A percentile compares a stretch with the other conserved stretches of the same genome.
phyloP scores from a whole-genome alignment of 371 early-diverging fungal species.

The Funneliformis caledonium region DNA sequence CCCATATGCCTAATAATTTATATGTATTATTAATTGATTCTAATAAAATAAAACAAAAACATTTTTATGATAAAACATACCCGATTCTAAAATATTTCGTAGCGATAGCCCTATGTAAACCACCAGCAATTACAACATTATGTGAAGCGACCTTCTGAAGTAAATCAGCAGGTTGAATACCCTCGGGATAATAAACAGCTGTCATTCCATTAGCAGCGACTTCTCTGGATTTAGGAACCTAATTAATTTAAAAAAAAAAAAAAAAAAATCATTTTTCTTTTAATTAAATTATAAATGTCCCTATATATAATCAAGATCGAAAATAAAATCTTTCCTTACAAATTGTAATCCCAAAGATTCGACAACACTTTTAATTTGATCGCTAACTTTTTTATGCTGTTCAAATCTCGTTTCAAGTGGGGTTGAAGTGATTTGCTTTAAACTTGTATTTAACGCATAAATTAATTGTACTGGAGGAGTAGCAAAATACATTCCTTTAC shows the following conservation, averaged over 20 bases:
- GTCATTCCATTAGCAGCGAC: conserved; percentile 92
- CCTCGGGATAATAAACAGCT: conserved; percentile 92
- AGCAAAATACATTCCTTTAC: conserved; percentile 93
- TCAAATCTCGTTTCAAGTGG: conserved; percentile 62
- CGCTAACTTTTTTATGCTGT: conserved; percentile 69
- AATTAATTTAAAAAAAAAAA: conserved; percentile 53
- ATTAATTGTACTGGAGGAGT: conserved; percentile 97
- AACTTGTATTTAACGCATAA: conserved; percentile 84
- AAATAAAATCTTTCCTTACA: conserved; percentile 46
- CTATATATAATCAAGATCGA: neutral
- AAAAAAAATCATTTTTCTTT: conserved; percentile 2
- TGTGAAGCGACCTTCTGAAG: conserved; percentile 74
- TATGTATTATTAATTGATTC: neutral
- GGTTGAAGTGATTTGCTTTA: conserved; percentile 75
- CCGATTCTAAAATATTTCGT: conserved; percentile 94
- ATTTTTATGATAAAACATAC: conserved; percentile 49
- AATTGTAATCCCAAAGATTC: conserved; percentile 77
- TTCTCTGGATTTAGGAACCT: conserved; percentile 63
- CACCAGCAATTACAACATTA: conserved; percentile 94
- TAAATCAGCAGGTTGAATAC: conserved; percentile 76
- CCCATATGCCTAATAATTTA: conserved; percentile 81
- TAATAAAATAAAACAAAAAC: neutral
- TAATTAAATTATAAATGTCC: neutral
- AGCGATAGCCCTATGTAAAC: conserved; percentile 85
- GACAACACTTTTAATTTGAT: conserved; percentile 73